Percentiles rank a stretch among this genome's conserved stretches.
phyloP scores from a whole-genome alignment of 1,284 basidiomycete species.

The Xerocomus minutiporus region DNA sequence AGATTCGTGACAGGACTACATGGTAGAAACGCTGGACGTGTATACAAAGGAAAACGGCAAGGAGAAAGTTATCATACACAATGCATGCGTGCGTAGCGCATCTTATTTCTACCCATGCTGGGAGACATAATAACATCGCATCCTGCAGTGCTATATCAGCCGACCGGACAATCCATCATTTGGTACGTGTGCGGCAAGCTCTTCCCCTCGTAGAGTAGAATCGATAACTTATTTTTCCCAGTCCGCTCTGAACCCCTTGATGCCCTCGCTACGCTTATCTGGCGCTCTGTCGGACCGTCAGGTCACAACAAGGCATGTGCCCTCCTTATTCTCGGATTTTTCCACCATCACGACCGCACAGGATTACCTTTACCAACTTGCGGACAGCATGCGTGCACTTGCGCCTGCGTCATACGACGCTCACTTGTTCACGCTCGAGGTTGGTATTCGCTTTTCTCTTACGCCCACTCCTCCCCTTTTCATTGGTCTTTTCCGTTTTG shows the following conservation, averaged over 20 bases:
- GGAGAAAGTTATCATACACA: conserved; percentile 41
- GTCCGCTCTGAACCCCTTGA: conserved; percentile 76
- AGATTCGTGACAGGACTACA: conserved; percentile 43
- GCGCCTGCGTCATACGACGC: conserved; percentile 71
- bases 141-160: conserved; percentile 53
- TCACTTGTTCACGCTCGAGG: conserved; percentile 74
- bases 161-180: conserved; percentile 60
- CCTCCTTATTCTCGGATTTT: no score
- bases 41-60: conserved; percentile 42
- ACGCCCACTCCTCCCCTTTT: background rate
- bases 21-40: conserved; percentile 46
- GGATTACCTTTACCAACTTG: conserved; percentile 78
- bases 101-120: background rate
- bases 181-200: conserved; percentile 31
- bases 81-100: conserved; percentile 27
- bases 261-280: conserved; percentile 62
- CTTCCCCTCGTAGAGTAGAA: background rate
- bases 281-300: conserved; percentile 70
- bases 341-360: conserved; percentile 23
- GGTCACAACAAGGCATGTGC: conserved; percentile 68
- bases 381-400: conserved; percentile 60
- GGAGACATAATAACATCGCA: background rate
- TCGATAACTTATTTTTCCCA: conserved; percentile 23
- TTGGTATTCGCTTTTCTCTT: conserved; percentile 14
- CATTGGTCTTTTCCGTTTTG: background rate